phyloP scores from a whole-genome alignment of 495 filamentous ascomycete species.

The Penicillium odoratum region DNA sequence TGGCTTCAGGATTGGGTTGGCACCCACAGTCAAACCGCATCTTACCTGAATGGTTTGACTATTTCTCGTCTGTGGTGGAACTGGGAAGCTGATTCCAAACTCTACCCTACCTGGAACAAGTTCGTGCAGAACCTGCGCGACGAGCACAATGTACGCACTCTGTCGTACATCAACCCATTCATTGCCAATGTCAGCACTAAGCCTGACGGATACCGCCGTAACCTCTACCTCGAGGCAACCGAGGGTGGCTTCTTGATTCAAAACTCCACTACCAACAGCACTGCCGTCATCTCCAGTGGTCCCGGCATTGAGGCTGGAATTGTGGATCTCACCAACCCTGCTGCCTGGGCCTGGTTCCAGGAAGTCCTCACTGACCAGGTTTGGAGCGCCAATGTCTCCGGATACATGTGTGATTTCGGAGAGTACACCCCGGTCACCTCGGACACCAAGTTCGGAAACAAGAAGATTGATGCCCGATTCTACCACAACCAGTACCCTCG shows the following conservation, averaged over 20 bases:
- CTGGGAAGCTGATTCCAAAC: slow-evolving; percentile 26
- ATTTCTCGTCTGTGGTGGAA: slow-evolving; percentile 36
- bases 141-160: slow-evolving; percentile 26
- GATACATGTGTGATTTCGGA: slow-evolving; percentile 29
- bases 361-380: slow-evolving; percentile 24
- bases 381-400: slow-evolving; percentile 26
- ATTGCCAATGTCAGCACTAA: slow-evolving; percentile 28
- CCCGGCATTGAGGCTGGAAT: slow-evolving; percentile 27
- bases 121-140: slow-evolving; percentile 29
- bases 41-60: slow-evolving; percentile 21
- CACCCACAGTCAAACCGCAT: slow-evolving; percentile 25
- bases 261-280: slow-evolving; percentile 24
- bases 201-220: slow-evolving; percentile 21
- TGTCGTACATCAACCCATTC: slow-evolving; percentile 32
- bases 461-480: slow-evolving; percentile 20
- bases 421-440: slow-evolving; percentile 24
- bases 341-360: slow-evolving; percentile 23
- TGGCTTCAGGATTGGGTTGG: slow-evolving; percentile 30
- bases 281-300: slow-evolving; percentile 26
- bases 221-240: slow-evolving; percentile 23
- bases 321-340: slow-evolving; percentile 25
- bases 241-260: slow-evolving; percentile 23
- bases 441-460: slow-evolving; percentile 25
- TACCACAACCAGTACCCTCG: slow-evolving; percentile 29
- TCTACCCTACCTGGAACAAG: slow-evolving; percentile 28